phyloP scores from a whole-genome alignment of 1,139 yeast genomes.

The Yamadazyma dushanensis region DNA sequence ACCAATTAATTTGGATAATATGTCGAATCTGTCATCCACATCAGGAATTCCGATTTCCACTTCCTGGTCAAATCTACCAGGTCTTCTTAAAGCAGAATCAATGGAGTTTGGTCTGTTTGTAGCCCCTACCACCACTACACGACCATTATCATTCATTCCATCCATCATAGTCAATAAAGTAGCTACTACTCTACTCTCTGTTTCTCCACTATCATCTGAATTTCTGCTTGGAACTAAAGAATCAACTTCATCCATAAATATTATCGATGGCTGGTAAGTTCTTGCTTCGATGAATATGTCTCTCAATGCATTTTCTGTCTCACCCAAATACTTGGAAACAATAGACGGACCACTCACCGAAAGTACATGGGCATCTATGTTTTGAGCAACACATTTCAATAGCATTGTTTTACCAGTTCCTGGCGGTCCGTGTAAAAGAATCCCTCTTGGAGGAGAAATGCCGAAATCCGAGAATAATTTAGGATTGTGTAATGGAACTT shows the following conservation, averaged over 20 bases:
- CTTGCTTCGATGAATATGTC: constrained; percentile 84
- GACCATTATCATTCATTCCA: constrained; percentile 71
- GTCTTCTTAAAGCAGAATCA: constrained; percentile 55
- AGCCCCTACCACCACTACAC: constrained; percentile 80
- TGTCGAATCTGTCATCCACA: constrained; percentile 62
- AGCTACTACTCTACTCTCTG: constrained; percentile 87
- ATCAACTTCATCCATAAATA: constrained; percentile 90
- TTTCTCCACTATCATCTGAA: constrained; percentile 84
- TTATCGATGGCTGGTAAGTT: constrained; percentile 79
- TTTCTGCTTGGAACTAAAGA: constrained; percentile 82
- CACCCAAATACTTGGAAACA: constrained; percentile 90
- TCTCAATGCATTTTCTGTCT: constrained; percentile 81
- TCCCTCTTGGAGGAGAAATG: constrained; percentile 89
- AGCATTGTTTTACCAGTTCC: constrained; percentile 97
- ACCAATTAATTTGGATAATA: constrained; percentile 58
- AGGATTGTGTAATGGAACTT: constrained; percentile 80
- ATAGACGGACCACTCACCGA: constrained; percentile 90
- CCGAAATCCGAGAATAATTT: constrained; percentile 78
- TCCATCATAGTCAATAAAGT: constrained; percentile 88
- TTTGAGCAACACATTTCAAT: constrained; percentile 76
- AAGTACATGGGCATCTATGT: constrained; percentile 71
- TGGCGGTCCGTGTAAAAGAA: constrained; percentile 91
- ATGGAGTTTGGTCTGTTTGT: constrained; percentile 76
- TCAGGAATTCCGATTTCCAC: constrained; percentile 81
- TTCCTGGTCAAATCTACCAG: constrained; percentile 88